Evolutionary conservation across 208 protist genomes (phyloP).

Genomic region (Trypanosoma boissoni): DNA sequence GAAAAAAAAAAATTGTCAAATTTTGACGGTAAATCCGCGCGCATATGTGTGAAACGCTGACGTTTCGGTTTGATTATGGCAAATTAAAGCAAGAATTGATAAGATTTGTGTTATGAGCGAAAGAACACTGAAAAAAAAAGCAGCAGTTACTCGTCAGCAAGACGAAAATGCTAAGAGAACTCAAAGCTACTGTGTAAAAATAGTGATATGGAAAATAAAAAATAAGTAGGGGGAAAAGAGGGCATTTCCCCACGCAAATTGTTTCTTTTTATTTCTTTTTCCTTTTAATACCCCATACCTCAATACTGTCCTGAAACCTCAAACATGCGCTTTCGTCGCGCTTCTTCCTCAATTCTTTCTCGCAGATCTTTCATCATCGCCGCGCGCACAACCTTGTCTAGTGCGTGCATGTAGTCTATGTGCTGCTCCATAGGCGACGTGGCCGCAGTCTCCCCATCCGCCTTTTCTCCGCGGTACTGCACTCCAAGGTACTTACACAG

Average conservation of each 20-base stretch:
- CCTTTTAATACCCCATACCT: not conserved
- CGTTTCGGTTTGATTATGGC: no score
- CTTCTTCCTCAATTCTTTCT: conserved; percentile 56
- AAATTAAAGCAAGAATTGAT: no score
- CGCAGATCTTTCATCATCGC: conserved; percentile 56
- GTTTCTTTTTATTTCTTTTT: conserved; percentile 17
- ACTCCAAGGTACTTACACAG: conserved; percentile 71
- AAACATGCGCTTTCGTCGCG: conserved; percentile 54
- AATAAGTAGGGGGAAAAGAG: conserved; percentile 1
- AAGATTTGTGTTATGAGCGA: no score
- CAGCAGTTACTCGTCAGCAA: no score
- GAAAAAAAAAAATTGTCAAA: no score
- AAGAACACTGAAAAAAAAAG: no score
- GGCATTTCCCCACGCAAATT: not conserved
- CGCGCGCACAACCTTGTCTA: conserved; percentile 81
- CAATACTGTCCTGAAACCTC: conserved; percentile 31
- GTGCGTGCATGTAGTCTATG: conserved; percentile 48
- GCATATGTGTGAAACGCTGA: no score
- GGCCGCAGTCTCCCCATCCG: conserved; percentile 6
- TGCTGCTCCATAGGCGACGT: conserved; percentile 24
- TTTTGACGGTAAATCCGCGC: no score
- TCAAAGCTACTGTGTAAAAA: no score
- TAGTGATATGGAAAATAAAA: conserved; percentile 2
- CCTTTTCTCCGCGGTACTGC: conserved; percentile 26
- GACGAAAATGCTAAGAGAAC: no score